Base-by-base conservation (phyloP, 441 rosid genomes). In the Manihot esculenta region DNA sequence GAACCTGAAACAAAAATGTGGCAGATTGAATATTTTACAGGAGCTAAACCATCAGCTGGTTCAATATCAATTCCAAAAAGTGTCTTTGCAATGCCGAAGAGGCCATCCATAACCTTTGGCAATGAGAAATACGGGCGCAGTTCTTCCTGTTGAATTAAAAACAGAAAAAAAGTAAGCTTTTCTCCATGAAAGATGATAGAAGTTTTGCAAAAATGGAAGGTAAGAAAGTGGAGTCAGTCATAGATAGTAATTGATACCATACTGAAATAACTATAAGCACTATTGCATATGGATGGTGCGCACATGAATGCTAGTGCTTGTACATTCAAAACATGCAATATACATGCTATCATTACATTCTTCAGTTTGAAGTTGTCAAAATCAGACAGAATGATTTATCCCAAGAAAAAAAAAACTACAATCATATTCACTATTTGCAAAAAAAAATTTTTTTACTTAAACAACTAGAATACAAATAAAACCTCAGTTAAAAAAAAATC, bases 61-160 rank as follows among this genome's bases (percentile, higher is more conserved):
- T 85, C 96, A 77, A 94, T 77, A 42, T 85, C 85, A 62, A 94
- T 78, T 75, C 87, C 95, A 68, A 94, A 89, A 77, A 94, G 85
- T 27, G 77, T 82, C 74, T 84, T 87, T 24, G 89, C 94, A 75
- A 91, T 93, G 71, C 79, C 84, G 80, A 94, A 91, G 74, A 90
- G 96, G 71, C 96, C 96, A 76, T 91, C 88, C 92, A 92, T 89
- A 76, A 94, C 96, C 82, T 85, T 94, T 78, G 97, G 92, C 76
- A 94, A 77, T 18, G 98, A 94, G 83, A 94, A 94, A 82, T 81
- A 94, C 38, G 96, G 97, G 20, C 97, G 88, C 50, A 94, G 82
- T 79, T 91, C 96, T 83, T 91, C 98, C 98, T 94, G 82, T 21
- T 70, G 41, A 76, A 68, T 20, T 54, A 41, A 69, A 76, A 64